Conservation (phyloP, 805 yeast species). For the Ogataea siamensis region DNA sequence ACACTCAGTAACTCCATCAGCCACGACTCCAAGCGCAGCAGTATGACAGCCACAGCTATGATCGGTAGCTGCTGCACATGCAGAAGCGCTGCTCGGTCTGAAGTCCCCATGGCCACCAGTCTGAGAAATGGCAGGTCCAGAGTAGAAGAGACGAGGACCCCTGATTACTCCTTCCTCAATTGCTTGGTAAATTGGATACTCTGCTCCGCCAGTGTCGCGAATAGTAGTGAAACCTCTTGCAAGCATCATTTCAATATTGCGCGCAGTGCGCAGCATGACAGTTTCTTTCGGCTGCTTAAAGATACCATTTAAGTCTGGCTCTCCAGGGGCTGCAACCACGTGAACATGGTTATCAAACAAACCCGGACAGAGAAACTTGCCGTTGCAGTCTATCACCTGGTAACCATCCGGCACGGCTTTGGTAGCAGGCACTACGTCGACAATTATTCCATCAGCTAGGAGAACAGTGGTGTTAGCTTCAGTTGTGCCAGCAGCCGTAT, state of each 20-base stretch:
- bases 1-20: constrained; percentile 31
- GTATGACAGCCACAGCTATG: constrained; percentile 30
- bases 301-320: constrained; percentile 19
- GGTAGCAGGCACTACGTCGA: constrained; percentile 9
- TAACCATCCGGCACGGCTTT: constrained; percentile 6
- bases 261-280: constrained; percentile 25
- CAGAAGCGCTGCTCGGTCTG: constrained; percentile 25
- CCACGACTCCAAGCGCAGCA: constrained; percentile 23
- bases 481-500: constrained; percentile 17
- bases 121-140: constrained; percentile 30
- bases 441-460: constrained; percentile 22
- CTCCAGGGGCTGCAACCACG: constrained; percentile 27
- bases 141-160: constrained; percentile 28
- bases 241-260: constrained; percentile 21
- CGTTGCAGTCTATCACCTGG: constrained; percentile 24
- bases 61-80: no score
- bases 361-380: constrained; percentile 30
- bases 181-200: constrained; percentile 23
- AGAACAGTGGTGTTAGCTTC: constrained; percentile 16
- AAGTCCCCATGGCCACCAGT: constrained; percentile 34
- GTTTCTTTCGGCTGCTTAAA: constrained; percentile 22
- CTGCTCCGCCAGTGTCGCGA: constrained; percentile 30
- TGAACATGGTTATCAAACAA: constrained; percentile 32
- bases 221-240: constrained; percentile 28
- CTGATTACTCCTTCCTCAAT: constrained; percentile 28